Base-by-base conservation (phyloP, 352 stramenopile species). In the Globisporangium okanoganense region DNA sequence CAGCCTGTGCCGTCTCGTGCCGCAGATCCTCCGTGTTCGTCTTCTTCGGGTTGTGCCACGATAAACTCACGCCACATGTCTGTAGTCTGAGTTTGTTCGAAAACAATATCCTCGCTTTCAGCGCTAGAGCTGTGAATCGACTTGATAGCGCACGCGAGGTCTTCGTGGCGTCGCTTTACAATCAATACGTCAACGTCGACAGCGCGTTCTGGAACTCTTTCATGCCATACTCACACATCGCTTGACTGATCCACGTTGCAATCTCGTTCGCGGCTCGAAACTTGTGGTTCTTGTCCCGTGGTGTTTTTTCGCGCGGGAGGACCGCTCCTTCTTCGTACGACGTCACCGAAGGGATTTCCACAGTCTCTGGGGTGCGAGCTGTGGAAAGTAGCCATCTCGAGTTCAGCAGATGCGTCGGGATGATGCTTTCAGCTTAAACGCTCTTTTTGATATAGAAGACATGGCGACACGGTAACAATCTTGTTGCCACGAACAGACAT, bases 371-470 rank as follows among this genome's bases (percentile, higher is more conserved):
- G 31, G 14, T 6, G 5, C 44, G 8, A 12, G 14, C 20, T 9
- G 61, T 66, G 0, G 27, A 33, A 14, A 65, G 12, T 12, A 72
- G 12, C 62, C 53, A 72, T 33, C 61, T 31, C 13, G 50, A 13
- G 33, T 66, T 33, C 14, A 72, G 16, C 14, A 62, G 1, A 14
- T 65, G 51, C 0, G 56, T 65, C 9, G 60, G 57, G 18, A 67
- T 70, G 3, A 70, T 16, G 6, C 20, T 63, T 24, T 73, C n/a
- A n/a, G n/a, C n/a, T n/a, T n/a, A n/a, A 5, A 65, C 16, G 25
- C 10, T 35, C 53, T 63, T 66, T 5, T 53, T n/a, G 33, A 71
- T 59, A 36, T 58, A 71, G n/a, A 68, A 58, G 0, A 67, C 54
- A 20, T 67, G 51, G 2, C 52, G 47, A 24, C 68, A 71, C 3